These are phyloP conservation scores for Boletus mariae DNA, from an alignment of 1,284 basidiomycete species.

Conservation along the genomic window DNA sequence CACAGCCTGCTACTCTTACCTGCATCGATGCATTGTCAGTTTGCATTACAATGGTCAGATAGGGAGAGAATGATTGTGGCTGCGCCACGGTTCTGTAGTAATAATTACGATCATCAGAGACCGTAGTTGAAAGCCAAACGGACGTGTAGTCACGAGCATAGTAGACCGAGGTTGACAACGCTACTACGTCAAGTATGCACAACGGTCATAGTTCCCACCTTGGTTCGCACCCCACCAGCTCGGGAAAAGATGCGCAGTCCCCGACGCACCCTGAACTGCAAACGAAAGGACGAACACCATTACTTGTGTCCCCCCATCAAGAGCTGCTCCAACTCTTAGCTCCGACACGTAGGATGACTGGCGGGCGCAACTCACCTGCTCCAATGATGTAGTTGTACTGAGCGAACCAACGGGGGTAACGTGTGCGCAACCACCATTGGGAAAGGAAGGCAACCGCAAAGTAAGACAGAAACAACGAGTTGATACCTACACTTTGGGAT, in stretches of 20 bases:
- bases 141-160: too few species aligned
- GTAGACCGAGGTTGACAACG: too few species aligned
- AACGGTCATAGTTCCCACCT: slow-evolving; percentile 33
- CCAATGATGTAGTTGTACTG: slow-evolving; percentile 47
- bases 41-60: too few species aligned
- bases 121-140: too few species aligned
- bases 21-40: too few species aligned
- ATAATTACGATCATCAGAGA: too few species aligned
- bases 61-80: too few species aligned
- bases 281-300: slow-evolving; percentile 72
- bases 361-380: slow-evolving; percentile 32
- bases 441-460: slow-evolving; percentile 52
- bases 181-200: slow-evolving; percentile 18
- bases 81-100: too few species aligned
- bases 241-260: slow-evolving; percentile 55
- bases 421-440: slow-evolving; percentile 54
- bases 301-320: slow-evolving; percentile 62
- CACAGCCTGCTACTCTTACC: too few species aligned
- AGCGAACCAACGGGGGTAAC: slow-evolving; percentile 53
- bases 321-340: slow-evolving; percentile 30
- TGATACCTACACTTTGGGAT: slow-evolving; percentile 50
- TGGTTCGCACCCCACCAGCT: slow-evolving; percentile 54
- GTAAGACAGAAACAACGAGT: slow-evolving; percentile 41
- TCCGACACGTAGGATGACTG: neutral
- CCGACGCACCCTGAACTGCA: slow-evolving; percentile 68